Evolutionary conservation across 768 basidiomycete genomes (phyloP).

Genomic region (Tylopilus rubrobrunneus): DNA sequence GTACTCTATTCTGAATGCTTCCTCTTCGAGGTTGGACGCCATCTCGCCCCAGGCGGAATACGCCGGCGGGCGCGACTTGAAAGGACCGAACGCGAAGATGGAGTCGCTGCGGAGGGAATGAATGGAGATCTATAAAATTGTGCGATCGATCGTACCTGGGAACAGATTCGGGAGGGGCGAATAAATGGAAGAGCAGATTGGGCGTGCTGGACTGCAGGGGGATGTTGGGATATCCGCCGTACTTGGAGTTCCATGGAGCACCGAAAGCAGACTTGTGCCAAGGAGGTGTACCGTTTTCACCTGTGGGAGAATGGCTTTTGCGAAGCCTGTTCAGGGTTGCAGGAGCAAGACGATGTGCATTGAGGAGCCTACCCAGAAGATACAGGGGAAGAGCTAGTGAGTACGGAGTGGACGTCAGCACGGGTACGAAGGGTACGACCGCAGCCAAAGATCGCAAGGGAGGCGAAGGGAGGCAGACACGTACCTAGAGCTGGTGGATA

Average conservation of each 20-base stretch:
- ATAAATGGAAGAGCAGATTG: conserved; percentile 67
- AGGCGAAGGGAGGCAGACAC: not conserved
- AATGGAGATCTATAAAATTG: conserved; percentile 13
- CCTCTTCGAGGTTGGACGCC: conserved; percentile 67
- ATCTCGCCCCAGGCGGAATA: conserved; percentile 75
- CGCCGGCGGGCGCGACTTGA: conserved; percentile 39
- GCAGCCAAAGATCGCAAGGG: conserved; percentile 13
- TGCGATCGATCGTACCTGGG: conserved; percentile 28
- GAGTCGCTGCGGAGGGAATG: conserved; percentile 36
- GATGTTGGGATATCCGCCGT: conserved; percentile 42
- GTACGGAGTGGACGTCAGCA: conserved; percentile 20
- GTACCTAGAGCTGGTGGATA: conserved; percentile 49
- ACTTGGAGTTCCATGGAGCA: conserved; percentile 29
- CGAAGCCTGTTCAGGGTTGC: conserved; percentile 25
- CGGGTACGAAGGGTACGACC: conserved; percentile 25
- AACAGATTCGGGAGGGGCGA: conserved; percentile 68
- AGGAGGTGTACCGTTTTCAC: conserved; percentile 23
- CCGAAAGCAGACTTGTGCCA: conserved; percentile 26
- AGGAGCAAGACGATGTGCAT: conserved; percentile 19
- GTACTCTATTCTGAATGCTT: conserved; percentile 78
- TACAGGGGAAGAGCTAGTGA: conserved; percentile 26
- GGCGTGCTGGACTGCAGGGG: conserved; percentile 58
- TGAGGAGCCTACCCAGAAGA: conserved; percentile 41
- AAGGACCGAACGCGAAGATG: conserved; percentile 25
- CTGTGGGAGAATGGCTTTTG: conserved; percentile 28